Evolutionary conservation across 257 asterid genomes (phyloP).

Genomic region (Scutellaria barbata): DNA sequence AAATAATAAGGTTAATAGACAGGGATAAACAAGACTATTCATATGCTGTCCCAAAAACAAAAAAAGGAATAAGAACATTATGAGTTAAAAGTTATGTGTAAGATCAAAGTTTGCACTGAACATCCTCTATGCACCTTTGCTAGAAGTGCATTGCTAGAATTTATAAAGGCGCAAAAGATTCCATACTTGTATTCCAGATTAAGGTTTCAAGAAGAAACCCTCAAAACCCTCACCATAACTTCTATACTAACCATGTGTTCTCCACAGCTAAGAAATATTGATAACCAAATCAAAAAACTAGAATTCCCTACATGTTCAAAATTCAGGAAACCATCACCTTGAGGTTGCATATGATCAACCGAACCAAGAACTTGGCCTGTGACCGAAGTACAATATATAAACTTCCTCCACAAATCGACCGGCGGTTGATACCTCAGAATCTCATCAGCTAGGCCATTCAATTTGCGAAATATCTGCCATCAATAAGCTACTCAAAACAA

Average conservation of each 20-base stretch:
- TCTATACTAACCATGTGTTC: neutral
- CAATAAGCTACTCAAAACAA: slow-evolving; percentile 47
- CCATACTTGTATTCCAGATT: neutral
- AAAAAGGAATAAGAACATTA: slow-evolving; percentile 13
- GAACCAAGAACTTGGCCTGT: slow-evolving; percentile 84
- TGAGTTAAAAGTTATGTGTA: neutral
- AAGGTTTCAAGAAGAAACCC: neutral
- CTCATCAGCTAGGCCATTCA: slow-evolving; percentile 85
- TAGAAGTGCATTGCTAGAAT: too few species aligned
- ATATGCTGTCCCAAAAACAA: slow-evolving; percentile 1
- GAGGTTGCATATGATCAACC: slow-evolving; percentile 90
- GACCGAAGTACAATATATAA: slow-evolving; percentile 83
- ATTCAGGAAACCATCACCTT: slow-evolving; percentile 54
- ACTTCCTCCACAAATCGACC: slow-evolving; percentile 94
- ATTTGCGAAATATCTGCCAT: slow-evolving; percentile 75
- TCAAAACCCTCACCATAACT: neutral
- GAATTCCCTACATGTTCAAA: slow-evolving; percentile 10
- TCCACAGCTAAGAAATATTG: neutral
- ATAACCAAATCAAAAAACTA: neutral
- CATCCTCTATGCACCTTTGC: neutral
- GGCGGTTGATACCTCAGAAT: slow-evolving; percentile 82
- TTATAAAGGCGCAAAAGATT: neutral
- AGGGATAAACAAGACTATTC: neutral
- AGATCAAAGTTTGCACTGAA: slow-evolving; percentile 9
- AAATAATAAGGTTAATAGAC: neutral